These are phyloP conservation scores for Pulveroboletus frians DNA, from an alignment of 768 basidiomycete genomes.

Conservation along the genomic window DNA sequence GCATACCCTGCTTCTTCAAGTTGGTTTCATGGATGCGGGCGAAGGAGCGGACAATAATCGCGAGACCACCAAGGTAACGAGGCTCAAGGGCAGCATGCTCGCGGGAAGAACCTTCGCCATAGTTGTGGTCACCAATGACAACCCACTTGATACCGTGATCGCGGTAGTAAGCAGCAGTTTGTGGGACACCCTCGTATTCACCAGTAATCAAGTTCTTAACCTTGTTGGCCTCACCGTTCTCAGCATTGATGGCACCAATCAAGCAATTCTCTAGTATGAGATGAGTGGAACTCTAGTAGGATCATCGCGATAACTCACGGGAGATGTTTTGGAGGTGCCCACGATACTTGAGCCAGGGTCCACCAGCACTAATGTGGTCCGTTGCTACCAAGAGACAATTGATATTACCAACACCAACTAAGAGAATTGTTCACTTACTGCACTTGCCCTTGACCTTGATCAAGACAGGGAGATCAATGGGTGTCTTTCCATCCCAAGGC, in stretches of 20 bases:
- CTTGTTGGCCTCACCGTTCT: slow-evolving; percentile 95
- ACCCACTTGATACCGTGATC: slow-evolving; percentile 93
- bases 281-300: slow-evolving; percentile 1
- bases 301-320: slow-evolving; percentile 42
- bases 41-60: slow-evolving; percentile 94
- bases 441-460: slow-evolving; percentile 99
- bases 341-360: slow-evolving; percentile 99
- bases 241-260: slow-evolving; percentile 94
- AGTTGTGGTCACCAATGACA: slow-evolving; percentile 92
- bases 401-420: not conserved
- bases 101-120: slow-evolving; percentile 97
- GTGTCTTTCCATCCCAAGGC: slow-evolving; percentile 92
- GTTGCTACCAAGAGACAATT: slow-evolving; percentile 45
- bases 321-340: slow-evolving; percentile 99
- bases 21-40: slow-evolving; percentile 98
- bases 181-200: slow-evolving; percentile 79
- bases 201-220: slow-evolving; percentile 88
- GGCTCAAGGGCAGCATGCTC: slow-evolving; percentile 98
- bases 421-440: slow-evolving; percentile 51
- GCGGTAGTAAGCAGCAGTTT: slow-evolving; percentile 83
- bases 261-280: slow-evolving; percentile 77
- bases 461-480: slow-evolving; percentile 81
- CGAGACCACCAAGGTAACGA: slow-evolving; percentile 89
- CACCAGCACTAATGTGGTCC: slow-evolving; percentile 95
- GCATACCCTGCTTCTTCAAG: slow-evolving; percentile 99